phyloP scores from a whole-genome alignment of 352 stramenopile species.

The Phytophthora constricta region DNA sequence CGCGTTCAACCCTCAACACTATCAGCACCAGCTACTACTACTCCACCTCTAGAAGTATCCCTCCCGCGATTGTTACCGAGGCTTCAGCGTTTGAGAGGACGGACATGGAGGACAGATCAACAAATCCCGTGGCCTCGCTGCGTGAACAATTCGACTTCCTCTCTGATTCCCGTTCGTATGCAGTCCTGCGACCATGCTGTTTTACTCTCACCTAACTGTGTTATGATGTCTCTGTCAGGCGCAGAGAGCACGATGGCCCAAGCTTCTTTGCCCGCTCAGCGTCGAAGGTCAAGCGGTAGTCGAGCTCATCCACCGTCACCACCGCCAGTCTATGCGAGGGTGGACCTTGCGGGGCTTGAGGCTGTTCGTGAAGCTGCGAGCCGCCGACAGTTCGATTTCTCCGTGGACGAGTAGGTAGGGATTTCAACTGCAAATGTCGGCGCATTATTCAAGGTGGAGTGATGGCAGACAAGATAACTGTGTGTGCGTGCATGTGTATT shows the following conservation, averaged over 20 bases:
- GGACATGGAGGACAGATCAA: conserved; percentile 32
- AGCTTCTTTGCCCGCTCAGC: conserved; percentile 1
- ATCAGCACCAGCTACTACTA: not conserved
- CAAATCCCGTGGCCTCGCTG: conserved; percentile 35
- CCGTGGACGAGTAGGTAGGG: conserved; percentile 32
- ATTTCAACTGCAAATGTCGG: too few relatives aligned
- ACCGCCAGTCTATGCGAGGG: conserved; percentile 21
- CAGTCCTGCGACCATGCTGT: not conserved
- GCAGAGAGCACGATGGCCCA: conserved; percentile 1
- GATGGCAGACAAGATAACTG: conserved; percentile 2
- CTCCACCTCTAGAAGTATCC: not conserved
- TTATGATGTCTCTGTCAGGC: conserved; percentile 8
- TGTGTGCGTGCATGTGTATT: conserved; percentile 9
- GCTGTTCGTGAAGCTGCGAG: conserved; percentile 49
- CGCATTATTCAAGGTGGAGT: too few relatives aligned
- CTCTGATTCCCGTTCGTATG: conserved; percentile 24
- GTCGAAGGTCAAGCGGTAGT: conserved; percentile 7
- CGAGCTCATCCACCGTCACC: conserved; percentile 8
- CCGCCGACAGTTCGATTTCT: conserved; percentile 53
- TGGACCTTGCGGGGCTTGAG: conserved; percentile 50
- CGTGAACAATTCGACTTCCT: conserved; percentile 44
- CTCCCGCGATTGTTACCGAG: conserved; percentile 1
- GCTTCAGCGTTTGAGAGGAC: not conserved
- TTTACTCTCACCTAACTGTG: not conserved
- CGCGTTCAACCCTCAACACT: conserved; percentile 7